Evolutionary conservation across 1,284 basidiomycete species (phyloP).

Genomic region (Papiliotrema laurentii): DNA sequence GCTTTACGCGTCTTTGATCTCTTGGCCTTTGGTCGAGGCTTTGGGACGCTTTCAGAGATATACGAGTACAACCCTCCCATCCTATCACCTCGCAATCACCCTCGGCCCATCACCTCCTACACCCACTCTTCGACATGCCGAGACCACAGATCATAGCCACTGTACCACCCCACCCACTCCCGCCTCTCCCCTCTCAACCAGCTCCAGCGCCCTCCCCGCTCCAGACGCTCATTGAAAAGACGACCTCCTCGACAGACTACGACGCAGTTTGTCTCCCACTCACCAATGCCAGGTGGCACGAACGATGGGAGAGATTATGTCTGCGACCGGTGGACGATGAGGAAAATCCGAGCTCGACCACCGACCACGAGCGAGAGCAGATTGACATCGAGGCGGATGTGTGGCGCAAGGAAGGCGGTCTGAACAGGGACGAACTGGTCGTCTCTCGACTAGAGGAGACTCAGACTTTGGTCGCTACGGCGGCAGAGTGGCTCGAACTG

Average conservation of each 20-base stretch:
- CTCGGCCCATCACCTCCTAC: not conserved
- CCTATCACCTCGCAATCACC: too few relatives aligned
- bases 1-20: too few relatives aligned
- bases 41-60: too few relatives aligned
- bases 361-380: slow-evolving; percentile 46
- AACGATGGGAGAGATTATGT: slow-evolving; percentile 86
- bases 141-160: slow-evolving; percentile 32
- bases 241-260: slow-evolving; percentile 49
- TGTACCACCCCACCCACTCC: slow-evolving; percentile 25
- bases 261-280: slow-evolving; percentile 70
- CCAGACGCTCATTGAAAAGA: slow-evolving; percentile 29
- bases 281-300: slow-evolving; percentile 79
- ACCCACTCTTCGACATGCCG: slow-evolving; percentile 10
- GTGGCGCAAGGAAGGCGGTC: slow-evolving; percentile 80
- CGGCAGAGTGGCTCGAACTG: slow-evolving; percentile 91
- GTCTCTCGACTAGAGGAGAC: slow-evolving; percentile 84
- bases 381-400: slow-evolving; percentile 73
- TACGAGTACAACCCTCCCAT: too few relatives aligned
- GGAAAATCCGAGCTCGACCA: too few relatives aligned
- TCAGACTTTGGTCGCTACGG: slow-evolving; percentile 67
- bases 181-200: slow-evolving; percentile 30
- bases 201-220: slow-evolving; percentile 37
- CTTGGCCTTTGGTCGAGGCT: too few relatives aligned
- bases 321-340: slow-evolving; percentile 54
- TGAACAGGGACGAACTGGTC: slow-evolving; percentile 80